Conservation (phyloP, 2,329 filamentous ascomycete genomes). For the Diaporthe sp. region DNA sequence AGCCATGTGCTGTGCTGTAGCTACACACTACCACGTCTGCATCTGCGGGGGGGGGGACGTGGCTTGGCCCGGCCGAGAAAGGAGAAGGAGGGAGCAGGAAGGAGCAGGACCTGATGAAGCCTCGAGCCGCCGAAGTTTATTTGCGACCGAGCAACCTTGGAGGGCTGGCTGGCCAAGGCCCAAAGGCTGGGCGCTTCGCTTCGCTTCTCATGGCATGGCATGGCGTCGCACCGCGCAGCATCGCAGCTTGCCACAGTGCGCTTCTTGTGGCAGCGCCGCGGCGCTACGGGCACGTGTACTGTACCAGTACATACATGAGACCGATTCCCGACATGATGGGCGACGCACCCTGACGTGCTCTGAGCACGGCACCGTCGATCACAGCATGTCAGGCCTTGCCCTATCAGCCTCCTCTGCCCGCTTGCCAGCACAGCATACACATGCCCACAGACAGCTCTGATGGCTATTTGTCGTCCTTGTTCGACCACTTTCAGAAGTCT, state of each 20-base stretch:
- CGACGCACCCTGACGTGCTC: constrained; percentile 28
- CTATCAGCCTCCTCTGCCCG: constrained; percentile 11
- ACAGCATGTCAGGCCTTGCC: constrained; percentile 19
- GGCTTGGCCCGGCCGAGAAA: background rate
- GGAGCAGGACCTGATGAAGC: constrained; percentile 6
- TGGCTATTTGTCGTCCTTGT: constrained; percentile 7
- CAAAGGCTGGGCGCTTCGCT: constrained; percentile 25
- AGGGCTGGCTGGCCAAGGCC: constrained; percentile 24
- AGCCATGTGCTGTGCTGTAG: background rate
- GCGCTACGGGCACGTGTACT: constrained; percentile 9
- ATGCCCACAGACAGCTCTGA: background rate
- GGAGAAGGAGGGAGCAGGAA: background rate
- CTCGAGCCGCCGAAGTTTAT: constrained; percentile 30
- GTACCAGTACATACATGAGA: constrained; percentile 24
- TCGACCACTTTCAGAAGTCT: background rate
- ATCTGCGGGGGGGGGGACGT: background rate
- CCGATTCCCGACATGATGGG: constrained; percentile 33
- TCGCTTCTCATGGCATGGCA: constrained; percentile 9
- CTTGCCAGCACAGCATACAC: constrained; percentile 10
- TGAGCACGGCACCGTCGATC: constrained; percentile 31
- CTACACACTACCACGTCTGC: background rate
- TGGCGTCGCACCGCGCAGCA: constrained; percentile 3
- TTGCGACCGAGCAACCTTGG: constrained; percentile 20
- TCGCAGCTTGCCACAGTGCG: constrained; percentile 18
- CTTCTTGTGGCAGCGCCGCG: background rate